These are phyloP conservation scores for Medicago arabica DNA, from an alignment of 306 rosid species.

Conservation along the genomic window DNA sequence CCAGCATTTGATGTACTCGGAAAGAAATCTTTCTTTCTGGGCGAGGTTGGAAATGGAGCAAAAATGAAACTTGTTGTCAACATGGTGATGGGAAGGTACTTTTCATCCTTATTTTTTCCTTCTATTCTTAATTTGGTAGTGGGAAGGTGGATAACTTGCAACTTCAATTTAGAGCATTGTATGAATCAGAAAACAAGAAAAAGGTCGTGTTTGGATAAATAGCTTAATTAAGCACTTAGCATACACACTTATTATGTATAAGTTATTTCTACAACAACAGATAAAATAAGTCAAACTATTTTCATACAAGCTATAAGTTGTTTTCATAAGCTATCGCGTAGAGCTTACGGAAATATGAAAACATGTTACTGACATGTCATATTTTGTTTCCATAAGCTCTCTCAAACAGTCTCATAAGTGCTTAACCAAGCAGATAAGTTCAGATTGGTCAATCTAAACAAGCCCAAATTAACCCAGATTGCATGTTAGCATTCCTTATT, in stretches of 20 bases:
- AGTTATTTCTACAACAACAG: neutral
- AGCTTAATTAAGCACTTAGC: neutral
- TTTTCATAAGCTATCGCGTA: too few relatives aligned
- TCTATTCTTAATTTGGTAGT: neutral
- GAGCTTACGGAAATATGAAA: neutral
- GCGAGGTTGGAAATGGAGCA: constrained; percentile 95
- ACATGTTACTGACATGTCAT: neutral
- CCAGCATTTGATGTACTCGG: constrained; percentile 79
- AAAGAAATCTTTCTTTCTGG: constrained; percentile 84
- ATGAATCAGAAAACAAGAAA: constrained; percentile 29
- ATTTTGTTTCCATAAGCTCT: neutral
- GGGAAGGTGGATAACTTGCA: neutral
- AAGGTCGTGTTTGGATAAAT: neutral
- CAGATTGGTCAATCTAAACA: neutral
- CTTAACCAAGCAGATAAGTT: neutral
- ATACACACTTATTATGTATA: neutral
- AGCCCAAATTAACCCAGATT: neutral
- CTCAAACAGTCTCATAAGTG: neutral
- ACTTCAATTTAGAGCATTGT: constrained; percentile 23
- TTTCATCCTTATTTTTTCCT: neutral
- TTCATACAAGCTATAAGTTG: neutral
- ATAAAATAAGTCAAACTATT: neutral
- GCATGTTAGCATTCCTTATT: constrained; percentile 16
- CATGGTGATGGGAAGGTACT: constrained; percentile 98
- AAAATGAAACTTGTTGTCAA: constrained; percentile 95